Percentiles rank a stretch among this genome's conserved stretches.
phyloP scores from a whole-genome alignment of 495 filamentous ascomycete species.

The Aspergillus avenaceus region DNA sequence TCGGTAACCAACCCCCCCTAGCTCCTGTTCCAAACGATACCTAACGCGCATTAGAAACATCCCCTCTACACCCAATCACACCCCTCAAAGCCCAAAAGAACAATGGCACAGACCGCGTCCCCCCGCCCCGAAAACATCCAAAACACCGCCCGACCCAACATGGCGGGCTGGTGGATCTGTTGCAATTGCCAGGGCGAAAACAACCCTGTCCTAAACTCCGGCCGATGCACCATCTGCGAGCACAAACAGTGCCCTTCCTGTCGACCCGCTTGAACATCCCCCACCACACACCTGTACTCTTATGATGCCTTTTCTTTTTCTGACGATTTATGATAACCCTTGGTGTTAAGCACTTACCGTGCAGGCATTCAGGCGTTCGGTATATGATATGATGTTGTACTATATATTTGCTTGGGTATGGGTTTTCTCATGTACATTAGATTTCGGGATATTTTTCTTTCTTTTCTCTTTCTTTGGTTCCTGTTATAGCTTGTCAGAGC shows the following conservation, averaged over 20 bases:
- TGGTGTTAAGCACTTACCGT: too few relatives aligned
- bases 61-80: not conserved
- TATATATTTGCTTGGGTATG: too few relatives aligned
- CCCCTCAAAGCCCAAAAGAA: too few relatives aligned
- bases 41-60: not conserved
- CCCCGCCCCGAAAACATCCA: not conserved
- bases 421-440: too few relatives aligned
- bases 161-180: constrained; percentile 12
- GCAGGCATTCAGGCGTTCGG: too few relatives aligned
- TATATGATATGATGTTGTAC: too few relatives aligned
- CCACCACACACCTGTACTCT: not conserved
- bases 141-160: not conserved
- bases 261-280: not conserved
- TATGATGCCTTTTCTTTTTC: too few relatives aligned
- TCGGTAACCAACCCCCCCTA: not conserved
- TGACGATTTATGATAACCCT: too few relatives aligned
- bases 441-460: too few relatives aligned
- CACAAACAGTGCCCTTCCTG: not conserved
- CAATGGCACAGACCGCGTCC: not conserved
- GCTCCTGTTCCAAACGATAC: not conserved
- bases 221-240: not conserved
- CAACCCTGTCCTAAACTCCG: constrained; percentile 2
- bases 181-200: not conserved
- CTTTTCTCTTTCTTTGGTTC: too few relatives aligned
- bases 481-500: too few relatives aligned